Percentiles rank a stretch among this genome's conserved stretches.
phyloP scores from a whole-genome alignment of 306 rosid genomes.

The Arachis hypogaea region DNA sequence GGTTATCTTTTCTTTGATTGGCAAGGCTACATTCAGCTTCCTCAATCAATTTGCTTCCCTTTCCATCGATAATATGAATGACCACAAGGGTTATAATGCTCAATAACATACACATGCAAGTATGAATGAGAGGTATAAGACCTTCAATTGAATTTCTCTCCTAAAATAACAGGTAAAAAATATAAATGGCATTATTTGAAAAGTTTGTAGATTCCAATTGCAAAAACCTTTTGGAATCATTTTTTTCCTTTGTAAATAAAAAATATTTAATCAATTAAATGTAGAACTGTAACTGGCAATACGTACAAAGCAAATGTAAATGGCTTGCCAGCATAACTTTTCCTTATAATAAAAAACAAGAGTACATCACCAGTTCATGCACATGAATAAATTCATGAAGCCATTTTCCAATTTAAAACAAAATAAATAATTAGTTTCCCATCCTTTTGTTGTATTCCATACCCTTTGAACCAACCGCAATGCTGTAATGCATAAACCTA shows the following conservation, averaged over 20 bases:
- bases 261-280: slow-evolving; percentile 26
- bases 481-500: slow-evolving; percentile 89
- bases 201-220: slow-evolving; percentile 21
- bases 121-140: slow-evolving; percentile 80
- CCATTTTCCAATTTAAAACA: not conserved
- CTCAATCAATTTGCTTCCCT: slow-evolving; percentile 74
- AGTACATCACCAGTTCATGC: slow-evolving; percentile 20
- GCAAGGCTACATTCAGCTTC: slow-evolving; percentile 56
- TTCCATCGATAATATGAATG: slow-evolving; percentile 76
- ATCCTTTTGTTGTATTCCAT: slow-evolving; percentile 24
- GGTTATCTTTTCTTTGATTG: slow-evolving; percentile 59
- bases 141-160: slow-evolving; percentile 80
- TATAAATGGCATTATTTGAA: not conserved
- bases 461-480: slow-evolving; percentile 94
- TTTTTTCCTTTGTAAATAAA: not conserved
- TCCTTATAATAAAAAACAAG: slow-evolving; percentile 12
- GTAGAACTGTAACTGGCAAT: slow-evolving; percentile 14
- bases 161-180: slow-evolving; percentile 46
- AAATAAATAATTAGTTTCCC: slow-evolving; percentile 23
- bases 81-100: slow-evolving; percentile 72
- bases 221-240: slow-evolving; percentile 29
- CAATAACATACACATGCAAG: slow-evolving; percentile 81
- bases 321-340: slow-evolving; percentile 30
- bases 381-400: slow-evolving; percentile 33
- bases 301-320: slow-evolving; percentile 26